phyloP scores from a whole-genome alignment of 75 land plant genomes.

The Pseudotsuga menziesii region DNA sequence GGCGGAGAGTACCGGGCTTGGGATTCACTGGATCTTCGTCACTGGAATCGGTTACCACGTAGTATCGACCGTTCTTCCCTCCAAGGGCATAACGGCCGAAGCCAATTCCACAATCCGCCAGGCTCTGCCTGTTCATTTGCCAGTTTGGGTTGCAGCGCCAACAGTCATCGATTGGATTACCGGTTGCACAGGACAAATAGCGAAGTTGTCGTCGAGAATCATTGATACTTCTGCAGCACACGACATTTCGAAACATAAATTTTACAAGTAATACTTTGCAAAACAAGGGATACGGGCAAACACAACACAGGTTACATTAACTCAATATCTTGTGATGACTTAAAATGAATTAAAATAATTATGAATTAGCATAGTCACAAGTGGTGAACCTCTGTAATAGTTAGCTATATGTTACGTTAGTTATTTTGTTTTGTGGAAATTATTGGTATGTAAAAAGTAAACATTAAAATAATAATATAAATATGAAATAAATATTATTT shows the following conservation, averaged over 20 bases:
- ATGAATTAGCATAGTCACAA: too few relatives aligned
- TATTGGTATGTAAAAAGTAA: too few relatives aligned
- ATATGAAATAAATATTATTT: too few relatives aligned
- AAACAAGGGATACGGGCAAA: neutral
- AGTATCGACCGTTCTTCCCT: constrained; percentile 31
- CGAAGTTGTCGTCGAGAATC: constrained; percentile 5
- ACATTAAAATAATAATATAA: too few relatives aligned
- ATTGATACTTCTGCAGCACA: neutral
- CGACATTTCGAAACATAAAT: neutral
- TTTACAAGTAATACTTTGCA: neutral
- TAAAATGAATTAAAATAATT: too few relatives aligned
- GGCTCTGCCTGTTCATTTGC: constrained; percentile 29
- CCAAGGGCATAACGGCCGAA: constrained; percentile 42
- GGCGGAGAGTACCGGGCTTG: constrained; percentile 41
- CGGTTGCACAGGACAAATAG: constrained; percentile 15
- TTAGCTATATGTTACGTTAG: too few relatives aligned
- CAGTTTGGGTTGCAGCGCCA: constrained; percentile 42
- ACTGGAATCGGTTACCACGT: constrained; percentile 39
- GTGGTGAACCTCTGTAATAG: too few relatives aligned
- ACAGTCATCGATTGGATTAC: constrained; percentile 42
- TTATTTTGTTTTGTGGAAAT: too few relatives aligned
- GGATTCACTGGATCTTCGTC: constrained; percentile 65
- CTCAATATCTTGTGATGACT: too few relatives aligned
- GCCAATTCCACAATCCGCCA: constrained; percentile 47
- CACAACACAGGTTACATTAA: too few relatives aligned